These are phyloP conservation scores for Saturnispora mendoncae DNA, from an alignment of 805 yeast genomes.

Conservation along the genomic window DNA sequence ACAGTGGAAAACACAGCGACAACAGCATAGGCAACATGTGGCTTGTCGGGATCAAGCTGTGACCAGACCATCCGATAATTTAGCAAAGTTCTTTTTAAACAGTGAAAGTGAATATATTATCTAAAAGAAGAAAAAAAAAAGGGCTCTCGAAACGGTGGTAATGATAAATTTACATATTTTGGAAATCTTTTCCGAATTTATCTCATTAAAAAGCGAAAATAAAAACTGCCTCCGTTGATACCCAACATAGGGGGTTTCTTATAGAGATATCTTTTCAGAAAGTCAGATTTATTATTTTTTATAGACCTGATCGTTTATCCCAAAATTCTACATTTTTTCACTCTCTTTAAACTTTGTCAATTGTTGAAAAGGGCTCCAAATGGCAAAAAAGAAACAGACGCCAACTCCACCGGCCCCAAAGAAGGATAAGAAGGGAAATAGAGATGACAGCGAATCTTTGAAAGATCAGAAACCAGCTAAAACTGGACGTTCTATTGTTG, in stretches of 20 bases:
- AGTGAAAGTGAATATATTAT: neutral
- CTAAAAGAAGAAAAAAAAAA: constrained; percentile 1
- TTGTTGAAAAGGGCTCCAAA: neutral
- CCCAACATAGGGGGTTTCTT: neutral
- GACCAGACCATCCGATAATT: constrained; percentile 25
- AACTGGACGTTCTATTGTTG: constrained; percentile 38
- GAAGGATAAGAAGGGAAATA: constrained; percentile 13
- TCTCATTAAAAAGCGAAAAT: too few species aligned
- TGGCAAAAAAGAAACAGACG: constrained; percentile 16
- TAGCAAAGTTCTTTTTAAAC: constrained; percentile 4
- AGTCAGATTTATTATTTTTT: too few species aligned
- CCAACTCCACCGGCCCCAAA: constrained; percentile 11
- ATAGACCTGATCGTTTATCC: too few species aligned
- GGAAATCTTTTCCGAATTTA: too few species aligned
- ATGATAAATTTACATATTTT: too few species aligned
- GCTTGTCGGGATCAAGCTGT: constrained; percentile 26
- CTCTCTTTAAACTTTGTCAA: neutral
- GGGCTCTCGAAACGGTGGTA: neutral
- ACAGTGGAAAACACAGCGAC: constrained; percentile 52
- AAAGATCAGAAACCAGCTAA: constrained; percentile 9
- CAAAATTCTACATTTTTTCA: too few species aligned
- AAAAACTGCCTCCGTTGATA: neutral
- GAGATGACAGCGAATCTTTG: neutral
- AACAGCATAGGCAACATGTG: constrained; percentile 42
- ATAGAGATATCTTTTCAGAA: too few species aligned